Percentiles rank a stretch among this genome's conserved stretches.
These are phyloP conservation scores for Sphagnum fallax DNA, from an alignment of 228 moss, liverwort and hornwort species.

Conservation along the genomic window DNA sequence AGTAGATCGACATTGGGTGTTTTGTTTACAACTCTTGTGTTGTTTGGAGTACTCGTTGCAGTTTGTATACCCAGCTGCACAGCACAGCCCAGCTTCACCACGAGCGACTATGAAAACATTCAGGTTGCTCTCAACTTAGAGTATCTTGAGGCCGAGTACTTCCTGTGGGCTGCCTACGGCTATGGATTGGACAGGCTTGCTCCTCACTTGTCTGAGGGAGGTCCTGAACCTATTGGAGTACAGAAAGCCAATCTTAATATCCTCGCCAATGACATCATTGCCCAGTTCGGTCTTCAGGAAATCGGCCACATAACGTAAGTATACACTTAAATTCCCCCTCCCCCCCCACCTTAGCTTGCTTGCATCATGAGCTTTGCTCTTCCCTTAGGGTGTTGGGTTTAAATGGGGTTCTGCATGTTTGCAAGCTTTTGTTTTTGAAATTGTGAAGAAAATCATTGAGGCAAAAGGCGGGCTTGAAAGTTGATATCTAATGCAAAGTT, in stretches of 20 bases:
- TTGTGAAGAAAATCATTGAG: background rate
- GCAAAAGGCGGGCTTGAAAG: background rate
- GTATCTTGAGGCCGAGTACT: constrained; percentile 56
- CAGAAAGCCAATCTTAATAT: constrained; percentile 19
- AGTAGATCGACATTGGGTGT: no score
- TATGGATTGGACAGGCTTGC: constrained; percentile 26
- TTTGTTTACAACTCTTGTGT: no score
- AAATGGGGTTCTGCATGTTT: background rate
- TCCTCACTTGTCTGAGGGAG: constrained; percentile 29
- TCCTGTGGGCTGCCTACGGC: constrained; percentile 34
- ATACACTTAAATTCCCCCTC: background rate
- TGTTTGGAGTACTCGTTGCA: no score
- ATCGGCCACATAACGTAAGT: constrained; percentile 39
- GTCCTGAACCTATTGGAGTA: constrained; percentile 16
- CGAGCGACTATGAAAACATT: constrained; percentile 35
- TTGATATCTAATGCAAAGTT: background rate
- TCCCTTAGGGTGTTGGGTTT: background rate
- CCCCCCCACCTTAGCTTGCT: background rate
- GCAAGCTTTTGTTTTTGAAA: background rate
- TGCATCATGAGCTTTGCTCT: background rate
- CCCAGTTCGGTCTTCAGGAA: constrained; percentile 47
- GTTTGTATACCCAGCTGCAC: no score
- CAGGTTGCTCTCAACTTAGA: constrained; percentile 45
- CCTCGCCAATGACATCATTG: constrained; percentile 30
- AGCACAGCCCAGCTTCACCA: constrained; percentile 5